phyloP scores from a whole-genome alignment of 257 asterid species.

The Ilex asprella region DNA sequence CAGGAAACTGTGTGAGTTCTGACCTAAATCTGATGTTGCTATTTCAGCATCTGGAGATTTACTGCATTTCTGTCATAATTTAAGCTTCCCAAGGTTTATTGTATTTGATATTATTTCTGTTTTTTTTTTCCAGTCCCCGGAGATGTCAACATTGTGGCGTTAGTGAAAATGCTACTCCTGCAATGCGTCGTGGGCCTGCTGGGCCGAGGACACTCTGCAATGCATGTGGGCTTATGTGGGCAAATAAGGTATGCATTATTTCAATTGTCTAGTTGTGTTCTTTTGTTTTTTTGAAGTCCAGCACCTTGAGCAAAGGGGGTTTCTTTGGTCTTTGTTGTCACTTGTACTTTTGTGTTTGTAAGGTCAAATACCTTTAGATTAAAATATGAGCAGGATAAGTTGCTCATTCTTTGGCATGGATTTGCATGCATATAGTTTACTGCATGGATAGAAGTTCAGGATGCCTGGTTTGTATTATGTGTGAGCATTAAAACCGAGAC shows the following conservation, averaged over 20 bases:
- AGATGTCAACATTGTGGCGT: constrained; percentile 33
- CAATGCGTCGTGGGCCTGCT: constrained; percentile 41
- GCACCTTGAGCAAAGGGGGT: background rate
- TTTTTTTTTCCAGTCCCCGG: constrained; percentile 12
- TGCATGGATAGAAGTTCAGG: no score
- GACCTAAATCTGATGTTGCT: background rate
- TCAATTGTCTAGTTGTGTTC: background rate
- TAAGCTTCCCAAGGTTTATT: background rate
- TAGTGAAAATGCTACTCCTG: constrained; percentile 27
- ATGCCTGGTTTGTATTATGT: no score
- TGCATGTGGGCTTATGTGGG: constrained; percentile 45
- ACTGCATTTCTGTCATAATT: background rate
- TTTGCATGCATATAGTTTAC: background rate
- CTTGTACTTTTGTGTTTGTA: background rate
- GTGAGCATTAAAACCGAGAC: no score
- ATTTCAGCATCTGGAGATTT: constrained; percentile 6
- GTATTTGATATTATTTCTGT: constrained; percentile 10
- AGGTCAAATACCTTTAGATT: no score
- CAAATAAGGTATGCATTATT: constrained; percentile 23
- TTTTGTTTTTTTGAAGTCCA: background rate
- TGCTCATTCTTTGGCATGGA: background rate
- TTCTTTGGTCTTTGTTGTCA: background rate
- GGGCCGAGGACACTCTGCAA: constrained; percentile 43
- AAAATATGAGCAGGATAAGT: background rate
- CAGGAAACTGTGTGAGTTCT: constrained; percentile 24